These are phyloP conservation scores for Phytopythium oedochilum DNA, from an alignment of 352 stramenopile genomes.

Conservation along the genomic window DNA sequence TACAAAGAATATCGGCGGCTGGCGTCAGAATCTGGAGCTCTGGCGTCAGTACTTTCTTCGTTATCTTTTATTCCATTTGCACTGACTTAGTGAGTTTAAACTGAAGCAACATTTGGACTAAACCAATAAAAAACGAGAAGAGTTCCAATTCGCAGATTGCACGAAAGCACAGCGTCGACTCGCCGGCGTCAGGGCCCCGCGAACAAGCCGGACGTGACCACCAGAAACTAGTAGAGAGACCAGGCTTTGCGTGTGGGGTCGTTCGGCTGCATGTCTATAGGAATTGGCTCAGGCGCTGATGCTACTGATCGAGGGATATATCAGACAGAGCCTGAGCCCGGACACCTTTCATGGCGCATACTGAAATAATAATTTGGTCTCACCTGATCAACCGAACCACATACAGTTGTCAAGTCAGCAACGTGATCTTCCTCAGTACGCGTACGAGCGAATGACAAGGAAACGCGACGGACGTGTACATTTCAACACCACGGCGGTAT, in stretches of 20 bases:
- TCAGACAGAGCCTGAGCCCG: constrained; percentile 4
- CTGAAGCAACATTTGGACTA: no score
- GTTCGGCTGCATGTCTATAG: constrained; percentile 1
- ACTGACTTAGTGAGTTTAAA: not conserved
- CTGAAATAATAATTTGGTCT: constrained; percentile 3
- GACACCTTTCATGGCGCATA: constrained; percentile 3
- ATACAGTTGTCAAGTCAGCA: constrained; percentile 6
- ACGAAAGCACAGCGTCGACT: constrained; percentile 3
- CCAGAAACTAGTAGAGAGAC: not conserved
- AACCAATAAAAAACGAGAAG: no score
- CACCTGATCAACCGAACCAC: not conserved
- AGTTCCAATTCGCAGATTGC: no score
- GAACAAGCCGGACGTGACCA: not conserved
- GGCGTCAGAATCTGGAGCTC: not conserved
- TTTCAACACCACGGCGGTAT: no score
- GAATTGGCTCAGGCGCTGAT: not conserved
- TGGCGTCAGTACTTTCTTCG: not conserved
- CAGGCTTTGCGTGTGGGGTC: constrained; percentile 2
- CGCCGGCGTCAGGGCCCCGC: not conserved
- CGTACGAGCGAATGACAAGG: not conserved
- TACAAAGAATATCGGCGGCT: not conserved
- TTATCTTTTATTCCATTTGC: not conserved
- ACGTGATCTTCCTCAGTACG: no score
- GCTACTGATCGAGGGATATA: no score
- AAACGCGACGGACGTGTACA: constrained; percentile 5